phyloP scores from a whole-genome alignment of 306 rosid genomes.

The Prunus salicina region DNA sequence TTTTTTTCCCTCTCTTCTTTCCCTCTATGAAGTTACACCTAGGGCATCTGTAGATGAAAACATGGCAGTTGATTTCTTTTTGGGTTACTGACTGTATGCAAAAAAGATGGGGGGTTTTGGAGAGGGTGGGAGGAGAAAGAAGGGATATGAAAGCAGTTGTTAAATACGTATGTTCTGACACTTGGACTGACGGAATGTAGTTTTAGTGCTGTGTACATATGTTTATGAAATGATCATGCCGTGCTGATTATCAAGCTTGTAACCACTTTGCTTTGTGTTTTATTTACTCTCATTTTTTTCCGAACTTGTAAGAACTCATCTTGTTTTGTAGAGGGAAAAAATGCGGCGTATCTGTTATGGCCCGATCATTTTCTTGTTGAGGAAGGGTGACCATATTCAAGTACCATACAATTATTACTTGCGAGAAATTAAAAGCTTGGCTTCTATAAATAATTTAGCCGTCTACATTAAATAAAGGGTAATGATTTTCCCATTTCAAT shows the following conservation, averaged over 20 bases:
- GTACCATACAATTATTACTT: too few species aligned
- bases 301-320: background rate
- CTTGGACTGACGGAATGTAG: background rate
- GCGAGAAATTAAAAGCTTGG: too few species aligned
- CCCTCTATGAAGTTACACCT: background rate
- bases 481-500: too few species aligned
- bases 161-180: background rate
- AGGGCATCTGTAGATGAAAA: background rate
- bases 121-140: background rate
- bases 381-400: too few species aligned
- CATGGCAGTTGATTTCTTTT: background rate
- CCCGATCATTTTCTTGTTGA: too few species aligned
- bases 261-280: background rate
- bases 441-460: too few species aligned
- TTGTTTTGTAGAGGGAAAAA: background rate
- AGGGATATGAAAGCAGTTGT: background rate
- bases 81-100: background rate
- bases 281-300: background rate
- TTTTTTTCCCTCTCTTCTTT: background rate
- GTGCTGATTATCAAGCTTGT: background rate
- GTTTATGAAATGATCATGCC: background rate
- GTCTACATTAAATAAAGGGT: too few species aligned
- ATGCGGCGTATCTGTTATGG: background rate
- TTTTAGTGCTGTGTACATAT: conserved; percentile 14
- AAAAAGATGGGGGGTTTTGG: background rate